Evolutionary conservation across 257 asterid species (phyloP).

Genomic region (Linaria vulgaris): DNA sequence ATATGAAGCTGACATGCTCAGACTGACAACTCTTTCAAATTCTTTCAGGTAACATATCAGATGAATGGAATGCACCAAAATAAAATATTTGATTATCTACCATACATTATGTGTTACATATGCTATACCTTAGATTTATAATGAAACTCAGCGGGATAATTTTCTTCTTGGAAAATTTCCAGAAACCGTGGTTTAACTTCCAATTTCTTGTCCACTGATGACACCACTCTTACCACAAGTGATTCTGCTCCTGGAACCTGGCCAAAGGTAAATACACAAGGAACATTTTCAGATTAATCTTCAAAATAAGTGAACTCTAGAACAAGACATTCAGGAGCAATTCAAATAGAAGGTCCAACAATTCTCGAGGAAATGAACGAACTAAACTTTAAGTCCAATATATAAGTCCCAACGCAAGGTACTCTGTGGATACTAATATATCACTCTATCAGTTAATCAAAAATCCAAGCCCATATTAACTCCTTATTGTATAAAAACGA

Average conservation of each 20-base stretch:
- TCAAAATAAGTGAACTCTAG: not conserved
- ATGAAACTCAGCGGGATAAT: conserved; percentile 77
- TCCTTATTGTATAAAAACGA: too few relatives aligned
- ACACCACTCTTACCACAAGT: conserved; percentile 92
- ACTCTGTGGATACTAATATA: too few relatives aligned
- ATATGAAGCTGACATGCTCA: not conserved
- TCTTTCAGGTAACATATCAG: conserved; percentile 4
- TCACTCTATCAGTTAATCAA: too few relatives aligned
- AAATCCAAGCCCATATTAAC: too few relatives aligned
- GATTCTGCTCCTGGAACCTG: conserved; percentile 97
- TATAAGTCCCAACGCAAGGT: too few relatives aligned
- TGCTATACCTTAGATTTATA: conserved; percentile 85
- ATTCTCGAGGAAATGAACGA: too few relatives aligned
- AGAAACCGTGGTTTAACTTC: conserved; percentile 93
- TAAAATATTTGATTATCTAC: conserved; percentile 7
- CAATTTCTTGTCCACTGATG: conserved; percentile 97
- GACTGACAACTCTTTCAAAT: not conserved
- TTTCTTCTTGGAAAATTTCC: conserved; percentile 85
- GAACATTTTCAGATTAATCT: not conserved
- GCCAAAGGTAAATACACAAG: conserved; percentile 8
- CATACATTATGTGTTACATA: conserved; percentile 21
- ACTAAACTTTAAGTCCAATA: too few relatives aligned
- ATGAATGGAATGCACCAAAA: conserved; percentile 17
- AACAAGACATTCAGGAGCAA: conserved; percentile 14
- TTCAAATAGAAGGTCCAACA: not conserved